Percentiles rank a stretch among this genome's conserved stretches.
Conservation (phyloP, 2,329 filamentous ascomycete genomes). For the Lithohypha guttulata region DNA sequence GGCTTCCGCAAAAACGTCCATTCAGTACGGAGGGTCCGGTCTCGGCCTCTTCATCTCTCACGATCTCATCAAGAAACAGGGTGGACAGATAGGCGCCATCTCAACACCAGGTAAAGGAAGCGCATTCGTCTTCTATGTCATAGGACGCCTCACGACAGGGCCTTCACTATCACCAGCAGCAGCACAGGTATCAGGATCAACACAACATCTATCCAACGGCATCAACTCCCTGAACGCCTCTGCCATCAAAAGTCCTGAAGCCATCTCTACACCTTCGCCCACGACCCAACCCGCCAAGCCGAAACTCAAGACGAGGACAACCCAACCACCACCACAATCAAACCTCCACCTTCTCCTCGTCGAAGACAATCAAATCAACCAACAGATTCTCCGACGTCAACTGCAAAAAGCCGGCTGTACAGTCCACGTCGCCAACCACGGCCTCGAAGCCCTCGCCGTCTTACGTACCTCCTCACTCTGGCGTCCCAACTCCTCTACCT, state of each 20-base stretch:
- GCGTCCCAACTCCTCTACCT: not conserved
- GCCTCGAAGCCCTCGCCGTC: constrained; percentile 31
- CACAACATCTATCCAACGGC: not conserved
- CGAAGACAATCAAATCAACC: constrained; percentile 33
- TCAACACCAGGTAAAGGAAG: constrained; percentile 41
- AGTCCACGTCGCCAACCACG: constrained; percentile 27
- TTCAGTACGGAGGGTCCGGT: constrained; percentile 68
- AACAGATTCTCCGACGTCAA: constrained; percentile 26
- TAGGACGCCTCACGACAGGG: not conserved
- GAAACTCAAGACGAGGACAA: not conserved
- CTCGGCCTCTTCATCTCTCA: constrained; percentile 69
- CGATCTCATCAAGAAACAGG: constrained; percentile 65
- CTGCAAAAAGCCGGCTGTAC: constrained; percentile 25
- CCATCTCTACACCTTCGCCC: not conserved
- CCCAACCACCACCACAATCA: not conserved
- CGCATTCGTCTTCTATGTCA: constrained; percentile 48
- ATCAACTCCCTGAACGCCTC: not conserved
- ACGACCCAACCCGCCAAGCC: not conserved
- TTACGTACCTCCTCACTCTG: constrained; percentile 19
- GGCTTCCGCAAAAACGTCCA: constrained; percentile 63
- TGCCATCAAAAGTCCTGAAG: not conserved
- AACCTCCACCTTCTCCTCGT: constrained; percentile 27
- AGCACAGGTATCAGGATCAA: not conserved
- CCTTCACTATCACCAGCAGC: not conserved
- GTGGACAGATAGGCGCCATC: constrained; percentile 65